These are phyloP conservation scores for Penicillium occitanis DNA, from an alignment of 2,329 filamentous ascomycete genomes.

Conservation along the genomic window DNA sequence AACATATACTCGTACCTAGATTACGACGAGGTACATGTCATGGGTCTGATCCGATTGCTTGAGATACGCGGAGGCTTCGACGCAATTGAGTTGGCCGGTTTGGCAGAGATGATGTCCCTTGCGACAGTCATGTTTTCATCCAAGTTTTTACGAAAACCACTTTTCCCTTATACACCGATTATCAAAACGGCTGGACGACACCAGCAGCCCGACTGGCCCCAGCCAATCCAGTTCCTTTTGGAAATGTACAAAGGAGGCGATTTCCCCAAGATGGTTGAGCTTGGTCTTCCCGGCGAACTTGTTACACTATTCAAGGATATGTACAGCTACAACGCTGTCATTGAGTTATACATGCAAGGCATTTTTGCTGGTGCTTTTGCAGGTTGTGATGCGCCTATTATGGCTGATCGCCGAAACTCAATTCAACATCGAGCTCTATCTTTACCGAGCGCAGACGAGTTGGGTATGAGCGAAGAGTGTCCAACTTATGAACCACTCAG, in stretches of 20 bases:
- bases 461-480: constrained; percentile 9
- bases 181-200: constrained; percentile 21
- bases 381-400: constrained; percentile 20
- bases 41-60: constrained; percentile 28
- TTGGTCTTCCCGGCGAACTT: constrained; percentile 24
- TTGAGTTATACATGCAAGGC: constrained; percentile 26
- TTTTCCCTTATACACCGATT: constrained; percentile 26
- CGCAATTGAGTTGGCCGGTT: constrained; percentile 26
- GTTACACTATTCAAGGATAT: constrained; percentile 27
- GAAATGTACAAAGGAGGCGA: constrained; percentile 25
- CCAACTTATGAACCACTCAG: constrained; percentile 26
- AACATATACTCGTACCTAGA: constrained; percentile 27
- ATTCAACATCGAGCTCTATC: constrained; percentile 29
- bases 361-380: constrained; percentile 22
- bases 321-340: constrained; percentile 27
- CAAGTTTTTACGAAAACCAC: constrained; percentile 25
- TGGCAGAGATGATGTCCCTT: constrained; percentile 28
- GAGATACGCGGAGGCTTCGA: constrained; percentile 27
- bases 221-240: constrained; percentile 22
- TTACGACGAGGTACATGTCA: constrained; percentile 27
- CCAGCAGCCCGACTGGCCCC: constrained; percentile 22
- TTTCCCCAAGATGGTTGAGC: constrained; percentile 23
- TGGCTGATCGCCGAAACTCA: constrained; percentile 28
- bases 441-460: constrained; percentile 22
- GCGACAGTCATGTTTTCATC: constrained; percentile 27